phyloP scores from a whole-genome alignment of 2,329 filamentous ascomycete species.

The Zalaria sp. region DNA sequence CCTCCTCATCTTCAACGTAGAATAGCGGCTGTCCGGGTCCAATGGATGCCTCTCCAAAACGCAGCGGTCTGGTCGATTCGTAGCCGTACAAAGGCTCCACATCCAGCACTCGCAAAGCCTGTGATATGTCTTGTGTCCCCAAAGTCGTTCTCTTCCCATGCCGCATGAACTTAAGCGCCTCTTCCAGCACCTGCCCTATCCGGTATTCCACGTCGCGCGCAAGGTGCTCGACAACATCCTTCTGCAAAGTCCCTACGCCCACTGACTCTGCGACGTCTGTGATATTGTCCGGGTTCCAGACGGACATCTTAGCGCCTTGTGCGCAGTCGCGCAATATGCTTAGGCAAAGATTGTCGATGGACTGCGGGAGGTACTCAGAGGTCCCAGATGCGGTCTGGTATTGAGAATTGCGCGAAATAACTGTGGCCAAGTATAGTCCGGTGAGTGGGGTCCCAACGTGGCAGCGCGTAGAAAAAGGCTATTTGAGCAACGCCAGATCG shows the following conservation, averaged over 20 bases:
- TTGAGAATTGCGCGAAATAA: no score
- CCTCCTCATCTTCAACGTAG: conserved; percentile 96
- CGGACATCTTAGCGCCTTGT: conserved; percentile 32
- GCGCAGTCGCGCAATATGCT: not conserved
- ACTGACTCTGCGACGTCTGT: conserved; percentile 93
- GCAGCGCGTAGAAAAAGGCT: no score
- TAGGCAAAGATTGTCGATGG: no score
- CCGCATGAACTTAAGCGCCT: conserved; percentile 93
- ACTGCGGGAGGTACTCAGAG: no score
- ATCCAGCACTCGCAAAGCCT: conserved; percentile 73
- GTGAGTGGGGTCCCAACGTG: no score
- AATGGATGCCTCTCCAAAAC: conserved; percentile 86
- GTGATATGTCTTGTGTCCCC: conserved; percentile 76
- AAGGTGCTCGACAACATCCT: conserved; percentile 76
- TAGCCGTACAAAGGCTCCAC: conserved; percentile 95
- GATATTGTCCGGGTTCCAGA: conserved; percentile 96
- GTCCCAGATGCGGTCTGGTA: no score
- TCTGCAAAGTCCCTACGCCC: conserved; percentile 65
- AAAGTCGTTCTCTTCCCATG: conserved; percentile 74
- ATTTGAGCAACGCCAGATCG: no score
- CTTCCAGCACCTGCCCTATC: conserved; percentile 81
- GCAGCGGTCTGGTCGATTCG: conserved; percentile 75
- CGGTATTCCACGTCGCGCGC: conserved; percentile 93
- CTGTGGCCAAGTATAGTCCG: no score
- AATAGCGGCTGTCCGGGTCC: conserved; percentile 89